Evolutionary conservation across 2,329 filamentous ascomycete genomes (phyloP).

Genomic region (Trichoderma sp.): DNA sequence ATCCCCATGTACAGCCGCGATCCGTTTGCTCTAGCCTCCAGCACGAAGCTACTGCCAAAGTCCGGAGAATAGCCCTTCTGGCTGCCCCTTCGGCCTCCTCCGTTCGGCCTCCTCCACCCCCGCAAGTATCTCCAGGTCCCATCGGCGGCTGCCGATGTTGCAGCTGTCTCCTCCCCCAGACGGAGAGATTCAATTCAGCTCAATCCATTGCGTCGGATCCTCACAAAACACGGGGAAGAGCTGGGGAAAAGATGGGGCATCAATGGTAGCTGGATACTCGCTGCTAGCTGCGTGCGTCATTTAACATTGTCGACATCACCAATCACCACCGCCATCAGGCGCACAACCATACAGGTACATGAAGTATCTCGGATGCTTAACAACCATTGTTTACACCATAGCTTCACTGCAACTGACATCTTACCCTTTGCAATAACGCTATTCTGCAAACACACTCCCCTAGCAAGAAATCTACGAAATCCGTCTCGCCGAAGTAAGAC

Average conservation of each 20-base stretch:
- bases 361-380: background rate
- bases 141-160: constrained; percentile 21
- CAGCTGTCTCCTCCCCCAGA: constrained; percentile 3
- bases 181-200: background rate
- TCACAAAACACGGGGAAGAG: constrained; percentile 14
- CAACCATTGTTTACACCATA: background rate
- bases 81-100: constrained; percentile 19
- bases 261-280: background rate
- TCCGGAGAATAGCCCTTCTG: background rate
- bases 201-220: constrained; percentile 15
- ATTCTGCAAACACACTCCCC: background rate
- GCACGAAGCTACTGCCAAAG: background rate
- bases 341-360: background rate
- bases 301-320: background rate
- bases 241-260: constrained; percentile 20
- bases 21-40: background rate
- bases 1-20: background rate
- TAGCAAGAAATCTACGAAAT: background rate
- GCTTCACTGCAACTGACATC: background rate
- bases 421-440: constrained; percentile 11
- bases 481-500: background rate
- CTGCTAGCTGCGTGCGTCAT: background rate
- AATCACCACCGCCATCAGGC: background rate
- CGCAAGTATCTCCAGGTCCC: constrained; percentile 21
- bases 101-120: constrained; percentile 22